Base-by-base conservation (phyloP, 2,329 filamentous ascomycete genomes). In the Ambrosiella beaveri region DNA sequence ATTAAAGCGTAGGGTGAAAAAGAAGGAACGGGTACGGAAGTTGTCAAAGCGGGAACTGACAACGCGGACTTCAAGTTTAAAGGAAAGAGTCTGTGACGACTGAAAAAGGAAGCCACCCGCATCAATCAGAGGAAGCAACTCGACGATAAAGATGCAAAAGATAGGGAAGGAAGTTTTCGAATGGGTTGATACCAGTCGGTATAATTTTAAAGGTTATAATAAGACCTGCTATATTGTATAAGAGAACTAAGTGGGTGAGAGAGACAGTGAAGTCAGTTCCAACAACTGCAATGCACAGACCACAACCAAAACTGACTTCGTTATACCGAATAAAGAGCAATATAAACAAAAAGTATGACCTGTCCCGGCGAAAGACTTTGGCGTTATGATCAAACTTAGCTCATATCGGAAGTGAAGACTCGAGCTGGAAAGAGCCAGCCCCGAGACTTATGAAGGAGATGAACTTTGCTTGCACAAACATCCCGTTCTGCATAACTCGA, bases 51-150 rank as follows among this genome's bases (percentile, higher is more conserved):
- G 7, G 44, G 44, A 15, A 15, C 5, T 17, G 13, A 47, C n/a
- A 47, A 47, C 11, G 7, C 8, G 11, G n/a, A 47, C n/a, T 15
- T 39, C 37, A 19, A 9, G n/a, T 36, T 50, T 37, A 47, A 52
- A 56, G 17, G 51, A 41, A 56, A n/a, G 36, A 59, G n/a, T 56
- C n/a, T n/a, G 36, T 17, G 36, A 54, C 39, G 13, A 47, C n/a
- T 15, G 7, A 39, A 52, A 38, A 54, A 37, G 51, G 38, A 54
- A 47, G 19, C 44, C n/a, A 17, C 4, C n/a, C 27, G 27, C 27
- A 4, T 27, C 27, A 1, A 27, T 4, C 27, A 27, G 27, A 27
- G 27, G 27, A 27, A 27, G 5, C 3, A 27, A 27, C 27, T 27
- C 27, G 27, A 27, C 3, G 3, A 27, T 27, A 27, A 27, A 2